A percentile compares a stretch with the other conserved stretches of the same genome.
Conservation (phyloP, 495 filamentous ascomycete genomes). For the Daldinia bambusicola region DNA sequence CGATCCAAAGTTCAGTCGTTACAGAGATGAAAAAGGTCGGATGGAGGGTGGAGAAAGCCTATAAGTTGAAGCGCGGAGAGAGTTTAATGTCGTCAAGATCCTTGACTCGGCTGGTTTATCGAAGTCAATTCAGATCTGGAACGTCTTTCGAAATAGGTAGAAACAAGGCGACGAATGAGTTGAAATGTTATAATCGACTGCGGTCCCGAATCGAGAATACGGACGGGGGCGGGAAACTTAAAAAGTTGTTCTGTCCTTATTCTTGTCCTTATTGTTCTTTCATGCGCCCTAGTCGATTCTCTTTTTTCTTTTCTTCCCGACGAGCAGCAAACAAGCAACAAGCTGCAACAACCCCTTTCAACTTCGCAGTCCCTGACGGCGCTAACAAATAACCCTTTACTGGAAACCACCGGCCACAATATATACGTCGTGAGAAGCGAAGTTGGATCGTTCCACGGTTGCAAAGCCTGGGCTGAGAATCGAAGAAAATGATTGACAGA, state of each 20-base stretch:
- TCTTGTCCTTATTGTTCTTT: slow-evolving; percentile 18
- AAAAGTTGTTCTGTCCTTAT: not conserved
- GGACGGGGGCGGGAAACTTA: slow-evolving; percentile 14
- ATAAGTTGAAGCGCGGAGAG: slow-evolving; percentile 24
- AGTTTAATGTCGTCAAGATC: slow-evolving; percentile 31
- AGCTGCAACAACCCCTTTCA: slow-evolving; percentile 23
- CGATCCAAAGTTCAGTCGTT: slow-evolving; percentile 37
- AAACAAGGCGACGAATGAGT: slow-evolving; percentile 6
- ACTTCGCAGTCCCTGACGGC: slow-evolving; percentile 46
- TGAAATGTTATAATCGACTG: slow-evolving; percentile 22
- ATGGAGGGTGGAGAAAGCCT: slow-evolving; percentile 42
- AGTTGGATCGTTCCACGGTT: slow-evolving; percentile 47
- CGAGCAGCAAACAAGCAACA: slow-evolving; percentile 17
- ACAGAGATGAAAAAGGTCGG: slow-evolving; percentile 42
- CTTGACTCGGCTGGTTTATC: slow-evolving; percentile 8
- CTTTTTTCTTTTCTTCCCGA: slow-evolving; percentile 24
- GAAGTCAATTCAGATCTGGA: slow-evolving; percentile 14
- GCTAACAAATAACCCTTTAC: slow-evolving; percentile 25
- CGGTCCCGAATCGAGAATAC: slow-evolving; percentile 29
- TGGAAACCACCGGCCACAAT: slow-evolving; percentile 37
- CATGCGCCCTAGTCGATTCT: slow-evolving; percentile 2
- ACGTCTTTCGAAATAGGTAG: slow-evolving; percentile 6
- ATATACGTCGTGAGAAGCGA: slow-evolving; percentile 46
- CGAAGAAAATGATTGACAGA: slow-evolving; percentile 48
- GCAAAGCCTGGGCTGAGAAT: slow-evolving; percentile 46